Conservation (phyloP, 805 yeast species). For the Nakazawaea laoshanensis region DNA sequence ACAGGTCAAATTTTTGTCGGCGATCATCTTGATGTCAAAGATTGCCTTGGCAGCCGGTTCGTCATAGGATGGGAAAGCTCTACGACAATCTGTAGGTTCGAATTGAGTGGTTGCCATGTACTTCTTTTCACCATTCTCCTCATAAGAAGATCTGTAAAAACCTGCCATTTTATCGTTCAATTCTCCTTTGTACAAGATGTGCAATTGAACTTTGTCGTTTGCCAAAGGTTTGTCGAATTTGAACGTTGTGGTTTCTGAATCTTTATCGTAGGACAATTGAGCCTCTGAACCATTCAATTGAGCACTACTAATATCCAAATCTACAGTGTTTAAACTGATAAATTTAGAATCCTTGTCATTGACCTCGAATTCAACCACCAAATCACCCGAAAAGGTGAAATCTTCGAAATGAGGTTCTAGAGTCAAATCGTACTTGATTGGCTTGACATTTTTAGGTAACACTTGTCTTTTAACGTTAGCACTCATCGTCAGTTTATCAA, state of each 20-base stretch:
- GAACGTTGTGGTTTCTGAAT: constrained; percentile 32
- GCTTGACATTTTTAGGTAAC: constrained; percentile 60
- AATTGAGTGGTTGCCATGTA: constrained; percentile 79
- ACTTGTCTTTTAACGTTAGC: constrained; percentile 20
- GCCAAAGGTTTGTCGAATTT: constrained; percentile 21
- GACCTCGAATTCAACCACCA: constrained; percentile 33
- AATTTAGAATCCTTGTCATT: constrained; percentile 29
- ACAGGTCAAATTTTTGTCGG: constrained; percentile 46
- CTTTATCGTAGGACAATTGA: constrained; percentile 22
- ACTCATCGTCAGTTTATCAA: constrained; percentile 21
- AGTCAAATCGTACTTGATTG: constrained; percentile 57
- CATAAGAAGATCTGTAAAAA: constrained; percentile 64
- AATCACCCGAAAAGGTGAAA: constrained; percentile 33
- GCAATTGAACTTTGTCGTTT: constrained; percentile 32
- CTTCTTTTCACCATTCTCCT: constrained; percentile 52
- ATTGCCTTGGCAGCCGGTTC: constrained; percentile 77
- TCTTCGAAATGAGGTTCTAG: constrained; percentile 46
- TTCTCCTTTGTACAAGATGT: constrained; percentile 48
- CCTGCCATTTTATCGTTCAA: constrained; percentile 79
- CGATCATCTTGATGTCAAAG: constrained; percentile 55
- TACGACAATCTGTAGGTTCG: constrained; percentile 81
- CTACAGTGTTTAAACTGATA: constrained; percentile 29
- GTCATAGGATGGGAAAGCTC: constrained; percentile 83
- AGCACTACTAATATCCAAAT: constrained; percentile 33
- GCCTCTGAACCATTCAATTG: constrained; percentile 17